Base-by-base conservation (phyloP, 495 filamentous ascomycete species). In the Coniosporium apollinis region DNA sequence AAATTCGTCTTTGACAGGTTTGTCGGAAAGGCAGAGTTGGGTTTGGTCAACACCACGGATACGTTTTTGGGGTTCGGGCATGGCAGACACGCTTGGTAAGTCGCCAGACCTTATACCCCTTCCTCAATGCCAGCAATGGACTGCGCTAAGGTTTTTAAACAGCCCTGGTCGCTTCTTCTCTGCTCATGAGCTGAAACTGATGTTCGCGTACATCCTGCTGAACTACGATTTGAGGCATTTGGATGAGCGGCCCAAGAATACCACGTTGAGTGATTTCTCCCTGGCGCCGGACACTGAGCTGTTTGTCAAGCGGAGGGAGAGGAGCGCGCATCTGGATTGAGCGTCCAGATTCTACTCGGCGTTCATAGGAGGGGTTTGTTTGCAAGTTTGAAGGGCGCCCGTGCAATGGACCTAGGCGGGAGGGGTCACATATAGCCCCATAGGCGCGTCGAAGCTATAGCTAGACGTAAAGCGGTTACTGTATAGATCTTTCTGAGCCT, bases 151-250 rank as follows among this genome's bases (percentile, higher is more conserved):
- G 3, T 11, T 35, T 28, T n/a, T 7, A 22, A n/a, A 25, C 21
- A 34, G 30, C 22, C 44, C 44, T 4, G 44, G 44, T 6, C 36
- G 44, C 22, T 40, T 44, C 31, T 47, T 47, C 28, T 35, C 37
- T 10, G 22, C 34, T 2, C 9, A 39, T 22, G 32, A 37, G 22
- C 22, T 47, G 5, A 47, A 47, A 19, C 29, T 47, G 14, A 22
- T 47, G 3, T 19, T 47, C 19, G 42, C 34, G 15, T 29, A 44
- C 26, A 19, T 47, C 6, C 7, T 40, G 19, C 16, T 32, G 21
- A 26, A 44, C n/a, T 47, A 44, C 30, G 44, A 47, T n/a, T 18
- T 47, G 14, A 20, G 5, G 20, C 38, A 19, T 3, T 17, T 44
- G 37, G 28, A 6, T 8, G 4, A 4, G 14, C 22, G 41, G 22